Base-by-base conservation (phyloP, 116 monocot genomes). In the Papilionanthe hybrid region DNA sequence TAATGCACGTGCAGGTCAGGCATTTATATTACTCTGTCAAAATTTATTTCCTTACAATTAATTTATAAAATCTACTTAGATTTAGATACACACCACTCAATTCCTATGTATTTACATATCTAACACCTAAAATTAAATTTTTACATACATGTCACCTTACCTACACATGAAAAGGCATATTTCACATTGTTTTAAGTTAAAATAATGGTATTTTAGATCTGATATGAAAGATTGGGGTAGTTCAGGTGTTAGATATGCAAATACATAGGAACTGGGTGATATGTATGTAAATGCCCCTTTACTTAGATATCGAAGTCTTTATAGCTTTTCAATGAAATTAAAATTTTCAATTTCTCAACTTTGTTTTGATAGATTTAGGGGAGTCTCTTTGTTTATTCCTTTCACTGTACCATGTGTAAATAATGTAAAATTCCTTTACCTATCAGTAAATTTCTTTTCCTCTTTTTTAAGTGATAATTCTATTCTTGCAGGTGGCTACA, bases 1-100 rank as follows among this genome's bases (percentile, higher is more conserved):
- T 95, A 37, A 95, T 95, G 92, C 91, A 95, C 72, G 95, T 92
- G 7, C 94, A 95, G 92, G 94, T 95, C 22, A 82, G 82, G 23
- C 11, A 56, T 50, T 80, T 72, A 17, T 37, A 12, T 23, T 10
- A 73, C 22, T 73, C 6, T 27, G 48, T 28, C 27, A 23, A 6
- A 27, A 0, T 37, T 29, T 17, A 1, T 69, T 69, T 68, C 15
- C 37, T 69, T 15, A 32, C 69, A 69, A 13, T 69, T 69, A 37
- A 69, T 15, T 69, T 69, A 1, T 69, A 13, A 13, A 37, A 13
- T 37, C 37, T 37, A 37, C 37, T 37, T 37, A 45, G 10, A 45
- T 45, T 45, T 45, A 45, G 9, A 45, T 45, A 45, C 45, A 45
- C 7, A 45, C 9, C 45, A 45, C 45, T 8, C 10, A 45, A 45